Evolutionary conservation across 768 basidiomycete species (phyloP), one percentile per base, ranked within the genome.

Genomic region (Hygrocybe punicea): DNA sequence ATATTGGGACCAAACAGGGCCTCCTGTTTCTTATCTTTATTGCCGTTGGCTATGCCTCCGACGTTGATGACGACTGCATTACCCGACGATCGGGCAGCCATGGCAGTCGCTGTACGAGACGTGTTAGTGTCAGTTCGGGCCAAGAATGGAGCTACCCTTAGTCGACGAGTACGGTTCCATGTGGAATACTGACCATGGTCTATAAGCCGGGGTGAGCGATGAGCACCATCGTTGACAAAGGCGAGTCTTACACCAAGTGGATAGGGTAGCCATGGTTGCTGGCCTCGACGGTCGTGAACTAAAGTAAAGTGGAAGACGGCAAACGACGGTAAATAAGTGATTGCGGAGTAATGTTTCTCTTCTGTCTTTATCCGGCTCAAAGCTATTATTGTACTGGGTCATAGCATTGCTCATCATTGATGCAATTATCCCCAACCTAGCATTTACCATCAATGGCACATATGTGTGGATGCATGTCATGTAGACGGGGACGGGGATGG

Each of bases 1-100:
- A 97, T 89, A 69, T 87, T 90, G 8, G 94, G 94, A 0, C 94
- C 94, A 71, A 96, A 97, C 45, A 97, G 81, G 0, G 91, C 87
- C 58, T 93, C 90, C 11, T 84, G 82, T 42, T 84, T 83, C 67
- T 84, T 86, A 62, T 81, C 81, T 46, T 84, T 79, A 64, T 79
- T 80, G 14, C 25, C 33, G 10, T 57, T 21, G 17, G 29, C 62
- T 66, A 73, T 70, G 60, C 73, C 72, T 25, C 40, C 57, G 56
- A 53, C 55, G 49, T 58, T 46, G 46, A 49, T 53, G 40, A 54
- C 21, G 58, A 67, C 66, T 19, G 68, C 67, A 44, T 10, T 40
- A 65, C 61, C 37, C 62, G 63, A 4, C 51, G 67, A 29, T 64
- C 70, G 58, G 76, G 75, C 1, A 35, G 80, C 78, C 79, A 84